Percentiles rank a stretch among this genome's conserved stretches.
Conservation (phyloP, 495 filamentous ascomycete genomes). For the Pyrenopolyporus hunteri region DNA sequence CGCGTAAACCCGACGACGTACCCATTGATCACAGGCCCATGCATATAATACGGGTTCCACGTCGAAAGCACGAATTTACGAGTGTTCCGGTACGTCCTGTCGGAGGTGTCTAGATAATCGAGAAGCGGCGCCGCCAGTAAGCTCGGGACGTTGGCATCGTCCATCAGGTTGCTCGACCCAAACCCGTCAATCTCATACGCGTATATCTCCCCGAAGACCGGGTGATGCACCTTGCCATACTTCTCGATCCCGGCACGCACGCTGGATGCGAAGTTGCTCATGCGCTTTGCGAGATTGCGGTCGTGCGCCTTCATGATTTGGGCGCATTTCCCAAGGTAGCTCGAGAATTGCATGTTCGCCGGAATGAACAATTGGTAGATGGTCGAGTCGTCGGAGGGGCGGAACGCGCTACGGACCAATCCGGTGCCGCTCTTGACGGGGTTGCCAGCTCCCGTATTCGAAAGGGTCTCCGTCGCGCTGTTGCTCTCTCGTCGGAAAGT, state of each 20-base stretch:
- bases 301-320: conserved; percentile 57
- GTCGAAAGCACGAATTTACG: conserved; percentile 59
- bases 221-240: conserved; percentile 56
- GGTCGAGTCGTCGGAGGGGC: conserved; percentile 66
- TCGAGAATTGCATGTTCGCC: conserved; percentile 72
- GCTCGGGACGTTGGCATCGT: conserved; percentile 68
- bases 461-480: conserved; percentile 63
- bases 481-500: conserved; percentile 61
- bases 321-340: conserved; percentile 55
- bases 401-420: conserved; percentile 66
- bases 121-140: conserved; percentile 62
- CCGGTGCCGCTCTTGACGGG: conserved; percentile 64
- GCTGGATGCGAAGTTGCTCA: conserved; percentile 53
- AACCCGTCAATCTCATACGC: conserved; percentile 68
- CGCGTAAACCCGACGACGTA: conserved; percentile 48
- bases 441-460: conserved; percentile 63
- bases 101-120: conserved; percentile 55
- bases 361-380: conserved; percentile 67
- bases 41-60: conserved; percentile 65
- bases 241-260: conserved; percentile 57
- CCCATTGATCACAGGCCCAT: conserved; percentile 60
- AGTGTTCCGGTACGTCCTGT: conserved; percentile 62
- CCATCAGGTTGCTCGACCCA: conserved; percentile 67
- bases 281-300: conserved; percentile 51
- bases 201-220: conserved; percentile 59